These are phyloP conservation scores for Syncephalastrum racemosum DNA, from an alignment of 371 early-diverging fungal genomes.

Conservation along the genomic window DNA sequence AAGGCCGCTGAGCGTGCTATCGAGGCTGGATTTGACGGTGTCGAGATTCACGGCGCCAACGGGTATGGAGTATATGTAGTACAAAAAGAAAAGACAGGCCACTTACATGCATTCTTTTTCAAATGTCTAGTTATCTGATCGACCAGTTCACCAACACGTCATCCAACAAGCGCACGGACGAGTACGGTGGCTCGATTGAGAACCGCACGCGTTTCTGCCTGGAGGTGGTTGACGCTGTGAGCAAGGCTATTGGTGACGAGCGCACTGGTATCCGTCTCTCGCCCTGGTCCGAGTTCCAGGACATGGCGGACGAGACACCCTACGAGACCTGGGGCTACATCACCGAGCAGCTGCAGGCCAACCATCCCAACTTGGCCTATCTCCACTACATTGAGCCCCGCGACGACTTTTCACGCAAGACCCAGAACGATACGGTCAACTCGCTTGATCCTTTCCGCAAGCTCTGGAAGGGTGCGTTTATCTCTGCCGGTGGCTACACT, in stretches of 20 bases:
- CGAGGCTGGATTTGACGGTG: slow-evolving; percentile 58
- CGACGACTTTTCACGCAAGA: slow-evolving; percentile 1
- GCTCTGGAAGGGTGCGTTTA: slow-evolving; percentile 18
- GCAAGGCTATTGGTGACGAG: slow-evolving; percentile 10
- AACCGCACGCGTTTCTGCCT: slow-evolving; percentile 52
- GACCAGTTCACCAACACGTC: slow-evolving; percentile 31
- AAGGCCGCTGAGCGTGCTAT: slow-evolving; percentile 40
- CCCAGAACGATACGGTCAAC: neutral
- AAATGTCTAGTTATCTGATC: neutral
- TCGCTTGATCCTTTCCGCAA: slow-evolving; percentile 19
- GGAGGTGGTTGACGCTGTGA: slow-evolving; percentile 44
- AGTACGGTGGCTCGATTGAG: slow-evolving; percentile 55
- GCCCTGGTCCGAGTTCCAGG: slow-evolving; percentile 19
- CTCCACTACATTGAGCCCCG: slow-evolving; percentile 19
- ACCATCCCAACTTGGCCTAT: slow-evolving; percentile 19
- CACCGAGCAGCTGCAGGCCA: slow-evolving; percentile 12
- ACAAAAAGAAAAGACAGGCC: too few species aligned
- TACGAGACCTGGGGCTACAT: slow-evolving; percentile 21
- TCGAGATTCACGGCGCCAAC: slow-evolving; percentile 68
- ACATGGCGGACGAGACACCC: slow-evolving; percentile 19
- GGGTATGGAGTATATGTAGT: slow-evolving; percentile 54
- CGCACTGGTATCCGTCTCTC: slow-evolving; percentile 16
- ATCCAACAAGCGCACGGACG: slow-evolving; percentile 59
- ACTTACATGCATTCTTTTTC: too few species aligned
- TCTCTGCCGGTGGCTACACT: slow-evolving; percentile 15